Evolutionary conservation across 139 green algal genomes (phyloP).

Genomic region (Haematococcus sp.): DNA sequence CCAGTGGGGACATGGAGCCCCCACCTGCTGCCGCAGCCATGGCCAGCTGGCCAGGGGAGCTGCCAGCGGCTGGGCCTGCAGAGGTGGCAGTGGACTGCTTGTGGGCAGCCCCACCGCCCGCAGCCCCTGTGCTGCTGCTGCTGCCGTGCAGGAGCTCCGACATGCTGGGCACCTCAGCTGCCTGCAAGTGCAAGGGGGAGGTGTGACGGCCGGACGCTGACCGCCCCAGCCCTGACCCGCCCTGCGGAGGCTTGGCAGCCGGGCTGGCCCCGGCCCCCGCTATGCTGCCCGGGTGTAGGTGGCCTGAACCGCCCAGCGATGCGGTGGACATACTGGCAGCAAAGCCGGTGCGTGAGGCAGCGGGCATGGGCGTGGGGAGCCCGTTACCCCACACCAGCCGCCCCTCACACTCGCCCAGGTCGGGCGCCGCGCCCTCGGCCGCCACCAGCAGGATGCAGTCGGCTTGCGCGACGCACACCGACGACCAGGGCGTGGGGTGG

Average conservation of each 20-base stretch:
- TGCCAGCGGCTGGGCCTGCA: too few species aligned
- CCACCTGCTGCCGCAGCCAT: background rate
- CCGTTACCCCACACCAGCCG: constrained; percentile 20
- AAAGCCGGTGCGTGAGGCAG: too few species aligned
- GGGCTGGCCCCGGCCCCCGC: too few species aligned
- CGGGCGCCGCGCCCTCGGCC: constrained; percentile 30
- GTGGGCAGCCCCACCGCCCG: background rate
- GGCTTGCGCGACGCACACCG: constrained; percentile 59
- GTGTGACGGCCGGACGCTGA: too few species aligned
- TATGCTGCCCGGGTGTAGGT: too few species aligned
- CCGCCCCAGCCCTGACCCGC: too few species aligned
- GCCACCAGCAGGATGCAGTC: constrained; percentile 54
- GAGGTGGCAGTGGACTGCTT: too few species aligned
- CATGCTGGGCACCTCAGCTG: constrained; percentile 7
- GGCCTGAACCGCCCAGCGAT: too few species aligned
- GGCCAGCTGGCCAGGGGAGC: too few species aligned
- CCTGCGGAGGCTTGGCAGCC: too few species aligned
- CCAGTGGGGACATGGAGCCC: background rate
- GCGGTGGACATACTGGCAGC: too few species aligned
- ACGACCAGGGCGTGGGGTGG: constrained; percentile 50
- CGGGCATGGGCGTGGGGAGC: background rate
- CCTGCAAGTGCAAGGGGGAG: background rate
- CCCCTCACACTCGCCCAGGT: constrained; percentile 27
- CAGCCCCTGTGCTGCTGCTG: background rate
- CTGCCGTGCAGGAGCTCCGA: constrained; percentile 20